A percentile compares a stretch with the other conserved stretches of the same genome.
phyloP scores from a whole-genome alignment of 306 rosid genomes.

The Vigna nakashimae region DNA sequence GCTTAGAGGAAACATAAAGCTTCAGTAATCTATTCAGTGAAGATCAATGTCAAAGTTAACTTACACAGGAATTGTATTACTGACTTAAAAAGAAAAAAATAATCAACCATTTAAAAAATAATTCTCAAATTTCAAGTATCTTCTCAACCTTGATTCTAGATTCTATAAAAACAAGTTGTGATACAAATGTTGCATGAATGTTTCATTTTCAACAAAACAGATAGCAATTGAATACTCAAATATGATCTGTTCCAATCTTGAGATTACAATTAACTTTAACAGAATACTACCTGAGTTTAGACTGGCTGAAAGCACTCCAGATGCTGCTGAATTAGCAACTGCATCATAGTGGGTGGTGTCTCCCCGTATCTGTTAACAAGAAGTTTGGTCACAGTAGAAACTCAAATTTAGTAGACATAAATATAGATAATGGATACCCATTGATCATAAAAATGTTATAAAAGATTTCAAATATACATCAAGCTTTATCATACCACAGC shows the following conservation, averaged over 20 bases:
- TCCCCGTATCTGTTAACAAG: constrained; percentile 72
- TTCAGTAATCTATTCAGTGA: constrained; percentile 21
- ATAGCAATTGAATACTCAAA: constrained; percentile 23
- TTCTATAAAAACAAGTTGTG: constrained; percentile 18
- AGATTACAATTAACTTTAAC: constrained; percentile 6
- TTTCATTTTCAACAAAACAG: constrained; percentile 29
- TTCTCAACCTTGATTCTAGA: constrained; percentile 30
- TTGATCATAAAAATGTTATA: constrained; percentile 6
- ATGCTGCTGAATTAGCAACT: constrained; percentile 89
- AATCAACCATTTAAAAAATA: not conserved
- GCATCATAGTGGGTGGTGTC: constrained; percentile 96
- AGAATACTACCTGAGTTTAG: constrained; percentile 69
- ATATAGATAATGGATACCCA: constrained; percentile 13
- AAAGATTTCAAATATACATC: constrained; percentile 2
- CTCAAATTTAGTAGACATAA: constrained; percentile 33
- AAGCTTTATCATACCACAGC: constrained; percentile 77
- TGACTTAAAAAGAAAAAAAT: not conserved
- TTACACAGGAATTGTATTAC: not conserved
- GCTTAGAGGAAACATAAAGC: constrained; percentile 28
- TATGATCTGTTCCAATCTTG: constrained; percentile 1
- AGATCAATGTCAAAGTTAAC: not conserved
- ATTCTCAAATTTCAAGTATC: constrained; percentile 20
- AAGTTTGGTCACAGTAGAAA: constrained; percentile 36
- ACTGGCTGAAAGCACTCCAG: constrained; percentile 95
- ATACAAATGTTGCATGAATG: constrained; percentile 13